phyloP scores from a whole-genome alignment of 139 green algal genomes.

The Chlamydomonas incerta region DNA sequence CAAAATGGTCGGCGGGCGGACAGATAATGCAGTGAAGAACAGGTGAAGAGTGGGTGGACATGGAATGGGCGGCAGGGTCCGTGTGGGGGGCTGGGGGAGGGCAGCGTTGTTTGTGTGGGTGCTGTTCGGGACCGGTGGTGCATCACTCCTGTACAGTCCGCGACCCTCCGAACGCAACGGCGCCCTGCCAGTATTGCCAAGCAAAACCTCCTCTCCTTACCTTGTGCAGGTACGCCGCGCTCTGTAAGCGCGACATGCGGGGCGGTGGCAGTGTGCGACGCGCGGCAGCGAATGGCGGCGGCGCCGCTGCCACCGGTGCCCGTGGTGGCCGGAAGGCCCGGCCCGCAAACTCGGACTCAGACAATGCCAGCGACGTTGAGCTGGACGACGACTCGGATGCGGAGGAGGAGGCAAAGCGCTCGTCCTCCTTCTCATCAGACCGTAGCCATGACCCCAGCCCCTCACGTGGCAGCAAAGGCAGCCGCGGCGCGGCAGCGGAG shows the following conservation, averaged over 20 bases:
- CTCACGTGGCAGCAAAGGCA: background rate
- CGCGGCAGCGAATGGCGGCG: background rate
- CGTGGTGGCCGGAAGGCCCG: slow-evolving; percentile 1
- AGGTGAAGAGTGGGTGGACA: no score
- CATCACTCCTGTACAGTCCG: no score
- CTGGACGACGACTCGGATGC: slow-evolving; percentile 16
- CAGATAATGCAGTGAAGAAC: slow-evolving; percentile 84
- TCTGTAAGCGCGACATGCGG: slow-evolving; percentile 47
- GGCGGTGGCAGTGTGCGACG: background rate
- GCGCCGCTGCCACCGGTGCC: background rate
- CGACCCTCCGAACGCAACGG: no score
- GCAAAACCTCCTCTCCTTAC: no score
- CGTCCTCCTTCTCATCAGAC: slow-evolving; percentile 19
- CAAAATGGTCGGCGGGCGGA: slow-evolving; percentile 75
- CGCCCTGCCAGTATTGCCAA: no score
- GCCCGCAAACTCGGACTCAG: background rate
- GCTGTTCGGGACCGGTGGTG: no score
- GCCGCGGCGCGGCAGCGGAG: background rate
- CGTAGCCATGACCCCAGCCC: slow-evolving; percentile 15
- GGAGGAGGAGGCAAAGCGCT: background rate
- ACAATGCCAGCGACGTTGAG: background rate
- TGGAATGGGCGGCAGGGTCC: no score
- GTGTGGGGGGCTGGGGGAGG: no score
- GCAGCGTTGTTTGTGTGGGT: no score
- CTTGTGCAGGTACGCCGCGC: slow-evolving; percentile 28